Conservation (phyloP, 345 rosid genomes). For the Rubroshorea leprosula region DNA sequence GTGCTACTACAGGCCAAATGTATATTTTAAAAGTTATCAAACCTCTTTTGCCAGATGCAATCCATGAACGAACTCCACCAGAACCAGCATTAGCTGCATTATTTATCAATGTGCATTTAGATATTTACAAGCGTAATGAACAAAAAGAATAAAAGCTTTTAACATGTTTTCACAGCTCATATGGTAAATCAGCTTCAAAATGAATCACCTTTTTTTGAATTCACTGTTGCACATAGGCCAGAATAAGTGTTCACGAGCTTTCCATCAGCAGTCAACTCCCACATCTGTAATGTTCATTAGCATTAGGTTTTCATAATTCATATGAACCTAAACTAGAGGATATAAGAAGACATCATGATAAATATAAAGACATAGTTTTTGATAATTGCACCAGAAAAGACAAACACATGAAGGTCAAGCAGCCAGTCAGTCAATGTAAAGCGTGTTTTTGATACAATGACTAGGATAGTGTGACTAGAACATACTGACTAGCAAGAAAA, state of each 20-base stretch:
- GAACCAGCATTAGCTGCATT: slow-evolving; percentile 29
- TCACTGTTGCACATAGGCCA: slow-evolving; percentile 71
- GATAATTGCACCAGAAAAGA: too few species aligned
- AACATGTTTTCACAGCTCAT: background rate
- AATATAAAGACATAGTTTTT: too few species aligned
- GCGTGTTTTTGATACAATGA: too few species aligned
- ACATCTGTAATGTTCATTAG: slow-evolving; percentile 48
- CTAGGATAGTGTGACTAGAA: too few species aligned
- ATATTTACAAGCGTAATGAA: slow-evolving; percentile 1
- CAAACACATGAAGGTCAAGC: too few species aligned
- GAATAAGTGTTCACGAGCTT: slow-evolving; percentile 65
- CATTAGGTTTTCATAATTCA: too few species aligned
- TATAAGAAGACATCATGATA: too few species aligned
- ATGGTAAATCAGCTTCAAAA: slow-evolving; percentile 1
- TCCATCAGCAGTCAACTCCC: slow-evolving; percentile 65
- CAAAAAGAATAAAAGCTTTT: background rate
- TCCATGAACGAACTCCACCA: slow-evolving; percentile 70
- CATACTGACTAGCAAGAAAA: too few species aligned
- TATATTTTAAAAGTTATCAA: slow-evolving; percentile 9
- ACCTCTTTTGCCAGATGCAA: slow-evolving; percentile 81
- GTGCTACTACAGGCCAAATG: background rate
- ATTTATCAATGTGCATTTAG: background rate
- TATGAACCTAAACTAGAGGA: too few species aligned
- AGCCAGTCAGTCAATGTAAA: too few species aligned
- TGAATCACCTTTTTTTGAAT: slow-evolving; percentile 47